Base-by-base conservation (phyloP, 1,284 basidiomycete genomes). In the Cryptococcus sp. region DNA sequence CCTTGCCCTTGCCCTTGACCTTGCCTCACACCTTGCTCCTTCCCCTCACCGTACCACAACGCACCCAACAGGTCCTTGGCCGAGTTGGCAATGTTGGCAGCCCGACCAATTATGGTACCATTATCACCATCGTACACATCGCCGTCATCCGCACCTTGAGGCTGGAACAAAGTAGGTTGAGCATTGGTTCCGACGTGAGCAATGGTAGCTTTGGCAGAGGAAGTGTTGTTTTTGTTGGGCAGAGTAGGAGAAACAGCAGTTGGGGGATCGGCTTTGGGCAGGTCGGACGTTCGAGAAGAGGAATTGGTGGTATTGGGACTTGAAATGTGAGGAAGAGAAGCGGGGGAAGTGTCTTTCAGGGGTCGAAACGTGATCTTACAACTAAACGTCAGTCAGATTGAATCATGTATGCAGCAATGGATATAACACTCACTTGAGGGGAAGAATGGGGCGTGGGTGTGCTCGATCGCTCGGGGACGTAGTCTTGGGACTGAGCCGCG, bases 361-460 rank as follows among this genome's bases (percentile, higher is more conserved):
- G 71, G 71, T 39, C 75, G 72, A 40, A 77, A 68, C 15, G 72
- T 66, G 55, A 78, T 76, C 76, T 78, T 53, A 11, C 45, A 50
- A 67, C 46, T 56, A 53, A 57, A 49, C 50, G 67, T 69, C 61
- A 70, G 69, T 66, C 63, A 66, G 64, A 61, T 38, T 51, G 54
- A 57, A 58, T 56, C 54, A 56, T 55, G 20, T 27, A 38, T 2
- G 44, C 19, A 49, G 17, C 25, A 22, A 57, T 38, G 3, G 27
- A 42, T 19, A 54, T 27, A 39, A 22, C 10, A 71, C 78, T 70
- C 61, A 80, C 79, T 62, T 78, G 74, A 35, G 79, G 79, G 41
- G 77, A 78, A n/a, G 78, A 79, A 64, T 80, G 78, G 1, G 79
- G 78, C 3, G 79, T 80, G 10, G 78, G 79, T 8, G 78, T 80